These are phyloP conservation scores for Hordeum pubiflorum DNA, from an alignment of 202 grass and related monocot species.

Conservation along the genomic window DNA sequence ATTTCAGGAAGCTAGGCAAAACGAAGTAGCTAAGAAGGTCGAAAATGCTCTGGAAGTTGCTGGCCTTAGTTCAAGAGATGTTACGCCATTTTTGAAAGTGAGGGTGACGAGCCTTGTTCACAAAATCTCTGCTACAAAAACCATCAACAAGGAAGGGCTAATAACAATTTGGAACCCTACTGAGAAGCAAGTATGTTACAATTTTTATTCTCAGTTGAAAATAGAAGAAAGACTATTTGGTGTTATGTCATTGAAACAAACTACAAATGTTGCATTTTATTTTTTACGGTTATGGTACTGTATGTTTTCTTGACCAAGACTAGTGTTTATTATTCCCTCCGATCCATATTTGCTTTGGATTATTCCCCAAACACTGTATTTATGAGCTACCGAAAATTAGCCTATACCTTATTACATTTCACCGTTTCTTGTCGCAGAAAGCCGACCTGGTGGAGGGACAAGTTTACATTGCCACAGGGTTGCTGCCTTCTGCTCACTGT, in stretches of 20 bases:
- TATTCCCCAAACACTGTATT: not conserved
- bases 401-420: not conserved
- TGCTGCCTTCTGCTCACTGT: conserved; percentile 46
- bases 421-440: conserved; percentile 53
- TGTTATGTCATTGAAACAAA: conserved; percentile 8
- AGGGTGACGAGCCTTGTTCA: conserved; percentile 57
- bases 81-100: conserved; percentile 84
- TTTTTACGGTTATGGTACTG: not conserved
- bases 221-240: not conserved
- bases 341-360: not conserved
- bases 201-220: conserved; percentile 12
- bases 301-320: not conserved
- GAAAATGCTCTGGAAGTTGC: conserved; percentile 69
- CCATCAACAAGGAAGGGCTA: conserved; percentile 48
- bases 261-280: not conserved
- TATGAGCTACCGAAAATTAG: not conserved
- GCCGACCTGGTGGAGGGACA: conserved; percentile 66
- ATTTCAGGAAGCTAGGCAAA: conserved; percentile 58
- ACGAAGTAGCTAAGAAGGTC: conserved; percentile 57
- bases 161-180: conserved; percentile 94
- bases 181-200: conserved; percentile 59
- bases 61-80: conserved; percentile 66
- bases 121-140: conserved; percentile 47
- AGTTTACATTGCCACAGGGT: conserved; percentile 70
- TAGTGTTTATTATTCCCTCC: not conserved